Base-by-base conservation (phyloP, 164 flowering plant genomes). In the Amborella trichopoda region DNA sequence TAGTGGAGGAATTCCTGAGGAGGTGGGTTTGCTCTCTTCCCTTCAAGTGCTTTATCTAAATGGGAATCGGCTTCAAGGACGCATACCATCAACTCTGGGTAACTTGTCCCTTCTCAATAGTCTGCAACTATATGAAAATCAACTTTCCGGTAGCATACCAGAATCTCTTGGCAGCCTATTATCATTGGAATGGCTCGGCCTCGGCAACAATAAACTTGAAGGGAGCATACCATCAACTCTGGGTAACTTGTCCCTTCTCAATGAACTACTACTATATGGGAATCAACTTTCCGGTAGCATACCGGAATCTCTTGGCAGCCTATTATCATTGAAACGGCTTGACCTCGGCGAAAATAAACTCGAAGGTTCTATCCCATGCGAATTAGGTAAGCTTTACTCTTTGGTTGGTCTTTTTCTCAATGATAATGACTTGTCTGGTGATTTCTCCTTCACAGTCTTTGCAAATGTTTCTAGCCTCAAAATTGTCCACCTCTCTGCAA, bases 111-210 rank as follows among this genome's bases (percentile, higher is more conserved):
- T 55, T 46, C 90, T 93, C 53, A 68, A 71, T 34, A 88, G 23
- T 45, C 81, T 91, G 10, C 96, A 91, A 56, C 65, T 91, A 49
- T 91, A 96, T 1, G 30, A 23, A n/a, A 91, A 91, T 65, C 56
- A 21, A 55, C 81, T 91, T 30, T 56, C 53, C 11, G 99, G 94
- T 18, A 65, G 54, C 23, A 66, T 91, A 28, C 95, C 88, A 0
- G 72, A 49, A 23, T 86, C 80, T 33, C 58, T 87, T 13, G 80
- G 82, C 16, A 39, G 49, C 17, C 56, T 87, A 80, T 63, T 60
- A 17, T 53, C 66, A 54, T 75, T 91, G 13, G 55, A 49, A 18
- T 71, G 25, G 74, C 26, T 91, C 74, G 87, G 80, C 5, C 40
- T 91, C 49, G 66, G 81, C 2, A 63, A 59, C 40, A 91, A 91